These are phyloP conservation scores for Globisporangium perplexum DNA, from an alignment of 352 stramenopile genomes.

Conservation along the genomic window DNA sequence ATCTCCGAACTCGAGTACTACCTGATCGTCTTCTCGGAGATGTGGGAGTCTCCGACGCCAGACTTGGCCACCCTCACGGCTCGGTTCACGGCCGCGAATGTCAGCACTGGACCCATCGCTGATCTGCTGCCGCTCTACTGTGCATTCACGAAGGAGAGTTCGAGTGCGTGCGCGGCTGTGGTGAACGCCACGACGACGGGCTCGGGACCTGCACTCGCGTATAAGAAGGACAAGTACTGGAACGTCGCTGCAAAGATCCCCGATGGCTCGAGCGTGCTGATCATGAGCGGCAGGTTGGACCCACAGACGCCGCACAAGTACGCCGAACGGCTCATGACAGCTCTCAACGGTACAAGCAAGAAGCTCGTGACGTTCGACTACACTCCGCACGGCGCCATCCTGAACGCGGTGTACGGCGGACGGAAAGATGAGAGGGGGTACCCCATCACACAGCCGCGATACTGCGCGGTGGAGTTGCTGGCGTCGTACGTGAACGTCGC, in stretches of 20 bases:
- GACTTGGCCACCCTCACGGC: constrained; percentile 10
- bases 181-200: constrained; percentile 10
- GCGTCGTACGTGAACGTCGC: not conserved
- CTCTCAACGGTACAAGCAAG: not conserved
- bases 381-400: not conserved
- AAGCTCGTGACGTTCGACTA: not conserved
- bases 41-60: constrained; percentile 37
- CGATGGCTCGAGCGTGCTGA: constrained; percentile 28
- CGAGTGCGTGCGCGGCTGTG: constrained; percentile 19
- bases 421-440: constrained; percentile 1
- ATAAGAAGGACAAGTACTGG: constrained; percentile 45
- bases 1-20: constrained; percentile 36
- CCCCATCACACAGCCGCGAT: not conserved
- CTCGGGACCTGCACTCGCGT: constrained; percentile 15
- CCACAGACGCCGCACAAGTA: constrained; percentile 49
- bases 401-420: constrained; percentile 12
- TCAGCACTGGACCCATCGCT: constrained; percentile 20
- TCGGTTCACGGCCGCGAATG: constrained; percentile 18
- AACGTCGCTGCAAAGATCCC: constrained; percentile 34
- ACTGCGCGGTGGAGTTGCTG: constrained; percentile 2
- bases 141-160: constrained; percentile 41
- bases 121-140: constrained; percentile 35
- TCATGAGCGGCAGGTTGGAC: constrained; percentile 47
- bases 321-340: constrained; percentile 23
- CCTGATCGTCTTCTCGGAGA: constrained; percentile 47